Evolutionary conservation across 169 alveolate species (phyloP), one percentile per base, ranked within the genome.

Genomic region (Blepharisma undulans): DNA sequence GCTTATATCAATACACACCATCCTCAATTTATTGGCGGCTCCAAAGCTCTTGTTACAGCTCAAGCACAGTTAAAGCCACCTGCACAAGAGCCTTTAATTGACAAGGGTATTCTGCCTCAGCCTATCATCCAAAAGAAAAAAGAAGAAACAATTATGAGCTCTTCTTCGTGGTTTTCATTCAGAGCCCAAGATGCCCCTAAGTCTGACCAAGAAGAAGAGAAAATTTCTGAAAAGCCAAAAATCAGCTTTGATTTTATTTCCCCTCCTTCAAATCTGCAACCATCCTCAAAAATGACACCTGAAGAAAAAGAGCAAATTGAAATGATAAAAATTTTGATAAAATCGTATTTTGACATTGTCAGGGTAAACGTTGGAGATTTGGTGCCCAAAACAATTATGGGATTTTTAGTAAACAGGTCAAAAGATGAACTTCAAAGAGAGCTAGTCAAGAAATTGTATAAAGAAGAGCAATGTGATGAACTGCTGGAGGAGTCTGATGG

Each of bases 1-100:
- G 98, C 99, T 25, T 98, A 98, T 93, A 97, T 99, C 95, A 99
- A 99, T 91, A 97, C 99, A 72, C 97, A 97, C 91, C 99, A 98
- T 91, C 99, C 99, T 4, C 99, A 99, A 93, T 98, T 98, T 90
- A 96, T 98, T 76, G 98, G 98, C 12, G 72, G 29, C 10, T 32
- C 33, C 7, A 33, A 82, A 4, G 72, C 76, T 22, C 30, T 82
- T 21, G 27, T 22, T 7, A 60, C 33, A 16, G 89, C 89, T 34
- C 71, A 82, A 82, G 32, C 10, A 18, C 71, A 82, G 18, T 25
- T 74, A 74, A 48, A 18, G 66, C 66, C 66, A 74, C 29, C 80
- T 78, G 86, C 7, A 14, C 29, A 78, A 78, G 86, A 25, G 27
- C 29, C 34, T 21, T 14, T 27, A 27, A 22, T 36, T 78, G 29